Conservation (phyloP, 306 rosid species). For the Malus sieversii region DNA sequence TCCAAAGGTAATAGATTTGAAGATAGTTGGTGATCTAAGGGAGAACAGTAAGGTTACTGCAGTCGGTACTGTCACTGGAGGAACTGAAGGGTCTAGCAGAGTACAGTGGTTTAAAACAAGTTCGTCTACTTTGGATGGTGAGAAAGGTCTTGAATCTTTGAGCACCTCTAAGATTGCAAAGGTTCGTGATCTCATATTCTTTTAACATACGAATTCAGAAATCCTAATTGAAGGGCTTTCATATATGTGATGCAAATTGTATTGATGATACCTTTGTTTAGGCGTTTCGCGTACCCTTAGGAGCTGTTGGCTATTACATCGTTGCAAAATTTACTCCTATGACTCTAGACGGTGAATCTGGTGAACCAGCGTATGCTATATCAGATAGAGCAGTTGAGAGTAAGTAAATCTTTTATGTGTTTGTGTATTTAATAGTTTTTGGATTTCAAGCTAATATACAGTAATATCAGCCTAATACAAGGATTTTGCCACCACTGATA, state of each 20-base stretch:
- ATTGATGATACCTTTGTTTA: slow-evolving; percentile 26
- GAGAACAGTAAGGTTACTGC: slow-evolving; percentile 86
- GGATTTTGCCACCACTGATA: not conserved
- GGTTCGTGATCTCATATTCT: slow-evolving; percentile 20
- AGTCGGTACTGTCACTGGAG: slow-evolving; percentile 81
- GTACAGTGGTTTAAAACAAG: slow-evolving; percentile 95
- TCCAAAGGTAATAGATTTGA: slow-evolving; percentile 65
- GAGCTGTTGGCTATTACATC: slow-evolving; percentile 86
- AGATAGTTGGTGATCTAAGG: slow-evolving; percentile 71
- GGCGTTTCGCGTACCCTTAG: slow-evolving; percentile 94
- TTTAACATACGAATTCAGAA: not conserved
- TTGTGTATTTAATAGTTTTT: not conserved
- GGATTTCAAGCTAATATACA: not conserved
- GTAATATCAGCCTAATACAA: not conserved
- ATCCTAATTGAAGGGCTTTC: not conserved
- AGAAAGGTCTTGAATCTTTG: slow-evolving; percentile 66
- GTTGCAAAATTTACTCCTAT: slow-evolving; percentile 82
- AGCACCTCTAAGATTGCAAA: slow-evolving; percentile 86
- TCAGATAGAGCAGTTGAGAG: slow-evolving; percentile 83
- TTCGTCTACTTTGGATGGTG: slow-evolving; percentile 50
- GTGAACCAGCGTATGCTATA: slow-evolving; percentile 72
- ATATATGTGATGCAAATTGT: slow-evolving; percentile 7
- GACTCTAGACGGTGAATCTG: slow-evolving; percentile 80
- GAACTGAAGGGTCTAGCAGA: slow-evolving; percentile 88
- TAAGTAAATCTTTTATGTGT: slow-evolving; percentile 36